phyloP scores from a whole-genome alignment of 1,139 yeast genomes.

The Debaryomyces sp. region DNA sequence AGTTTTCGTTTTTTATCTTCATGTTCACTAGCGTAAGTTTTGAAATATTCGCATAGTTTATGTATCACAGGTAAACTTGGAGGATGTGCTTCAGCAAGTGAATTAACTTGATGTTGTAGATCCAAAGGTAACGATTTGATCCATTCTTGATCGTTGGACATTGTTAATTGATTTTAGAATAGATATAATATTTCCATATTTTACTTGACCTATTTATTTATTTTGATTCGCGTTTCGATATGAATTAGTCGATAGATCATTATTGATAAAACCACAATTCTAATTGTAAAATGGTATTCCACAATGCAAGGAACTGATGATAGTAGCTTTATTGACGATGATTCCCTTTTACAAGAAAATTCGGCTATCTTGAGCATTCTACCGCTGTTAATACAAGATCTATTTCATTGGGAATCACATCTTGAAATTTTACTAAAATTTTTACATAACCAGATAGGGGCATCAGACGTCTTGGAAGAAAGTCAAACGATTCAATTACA shows the following conservation, averaged over 20 bases:
- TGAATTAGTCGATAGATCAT: neutral
- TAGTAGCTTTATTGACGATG: neutral
- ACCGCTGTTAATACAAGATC: conserved; percentile 13
- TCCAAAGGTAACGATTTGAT: conserved; percentile 21
- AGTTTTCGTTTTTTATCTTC: conserved; percentile 14
- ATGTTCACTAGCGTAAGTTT: conserved; percentile 7
- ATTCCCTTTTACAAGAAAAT: conserved; percentile 10
- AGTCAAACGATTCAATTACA: conserved; percentile 7
- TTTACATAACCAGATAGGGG: conserved; percentile 4
- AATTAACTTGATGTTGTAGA: conserved; percentile 19
- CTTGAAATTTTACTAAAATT: conserved; percentile 4
- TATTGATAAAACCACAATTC: neutral
- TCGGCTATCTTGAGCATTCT: conserved; percentile 10
- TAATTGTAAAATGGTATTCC: neutral
- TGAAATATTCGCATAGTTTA: conserved; percentile 17
- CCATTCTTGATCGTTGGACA: conserved; percentile 12
- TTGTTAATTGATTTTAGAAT: neutral
- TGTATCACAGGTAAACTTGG: conserved; percentile 19
- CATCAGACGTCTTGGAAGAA: conserved; percentile 6
- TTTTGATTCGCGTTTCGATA: conserved; percentile 4
- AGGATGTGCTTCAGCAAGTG: conserved; percentile 20
- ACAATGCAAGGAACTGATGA: neutral
- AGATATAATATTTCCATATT: neutral
- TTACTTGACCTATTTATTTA: neutral
- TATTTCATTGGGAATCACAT: conserved; percentile 10